Evolutionary conservation across 176 grass and related monocot species (phyloP), one percentile per base, ranked within the genome.

Genomic region (Oryza brachyantha): DNA sequence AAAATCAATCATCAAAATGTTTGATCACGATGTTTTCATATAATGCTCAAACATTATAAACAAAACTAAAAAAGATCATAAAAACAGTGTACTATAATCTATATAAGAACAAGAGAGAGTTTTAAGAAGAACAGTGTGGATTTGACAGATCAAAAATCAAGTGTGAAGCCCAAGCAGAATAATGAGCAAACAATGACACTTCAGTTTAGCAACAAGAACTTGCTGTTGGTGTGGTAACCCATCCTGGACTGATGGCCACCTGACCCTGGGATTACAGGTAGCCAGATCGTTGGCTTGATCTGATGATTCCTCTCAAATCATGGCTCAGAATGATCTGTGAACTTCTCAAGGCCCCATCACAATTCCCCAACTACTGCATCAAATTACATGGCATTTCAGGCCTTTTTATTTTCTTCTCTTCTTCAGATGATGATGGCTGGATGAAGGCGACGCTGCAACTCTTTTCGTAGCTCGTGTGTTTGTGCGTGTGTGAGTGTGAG

Each of bases 401-500:
- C 7, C 41, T 10, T 22, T 12, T 13, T 5, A 9, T 34, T 13
- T 13, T 29, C 22, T 19, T 21, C 5, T n/a, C 1, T 14, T 34
- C 25, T 13, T 31, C 24, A 35, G n/a, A 26, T 35, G 66, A 27
- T 63, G 74, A 27, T 63, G 65, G 74, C 74, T 41, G 74, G 24
- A 34, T n/a, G 82, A 84, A 68, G 74, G 74, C 83, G 83, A 85
- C 75, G 10, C 83, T 14, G 83, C 83, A 79, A 79, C 83, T 48
- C 75, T 70, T 43, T 68, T 68, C 37, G 66, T 69, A 16, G 66
- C 38, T 14, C 67, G 45, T 13, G 22, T 17, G 39, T 40, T 13
- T 69, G 13, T 8, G 19, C 67, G 45, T 13, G 22, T 17, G 39
- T 40, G 24, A 42, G 13, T 8, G 19, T 2, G 65, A 13, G 35